Evolutionary conservation across 129 eudicot species (phyloP), one percentile per base, ranked within the genome.

Genomic region (Silybum marianum): DNA sequence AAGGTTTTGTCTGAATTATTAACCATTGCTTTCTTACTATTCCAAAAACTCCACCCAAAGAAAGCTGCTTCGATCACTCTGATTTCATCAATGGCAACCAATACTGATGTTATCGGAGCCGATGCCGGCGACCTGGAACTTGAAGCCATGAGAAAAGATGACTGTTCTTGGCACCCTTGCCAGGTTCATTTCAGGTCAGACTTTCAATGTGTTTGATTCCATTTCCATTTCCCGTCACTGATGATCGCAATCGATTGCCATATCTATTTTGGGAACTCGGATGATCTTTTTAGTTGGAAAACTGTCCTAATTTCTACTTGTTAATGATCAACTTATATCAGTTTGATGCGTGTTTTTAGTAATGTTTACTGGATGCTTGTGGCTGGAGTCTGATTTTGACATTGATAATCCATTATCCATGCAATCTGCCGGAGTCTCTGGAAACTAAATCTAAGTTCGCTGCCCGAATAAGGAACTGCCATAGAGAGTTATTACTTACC

Each of bases 91-190:
- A 83, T 87, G 89, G 80, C 87, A 48, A 36, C 19, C 60, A 65
- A 39, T 38, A 3, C 68, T 26, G 82, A 75, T 69, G 73, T 8
- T 21, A 69, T 74, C 81, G 21, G 77, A 12, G 14, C 60, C 69
- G 73, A 65, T 69, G 69, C 71, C 79, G 81, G 82, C 58, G 83
- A 87, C 71, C 90, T 80, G 34, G 86, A 89, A 84, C 90, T 87
- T 21, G 93, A 89, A 79, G 91, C 90, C 62, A 85, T 78, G 96
- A 88, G 90, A 82, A 89, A 51, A 75, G 90, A 65, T 21, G 85
- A 85, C 71, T 87, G 60, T 78, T 91, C 93, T 67, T 91, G 93
- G 96, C 91, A 91, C 63, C 93, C 90, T 54, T 91, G 96, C 76
- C 84, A 81, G 78, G 87, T 91, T 73, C 82, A 83, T 82, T 80